A percentile compares a stretch with the other conserved stretches of the same genome.
phyloP scores from a whole-genome alignment of 108 stramenopile genomes.

The Nitzschia sp. region DNA sequence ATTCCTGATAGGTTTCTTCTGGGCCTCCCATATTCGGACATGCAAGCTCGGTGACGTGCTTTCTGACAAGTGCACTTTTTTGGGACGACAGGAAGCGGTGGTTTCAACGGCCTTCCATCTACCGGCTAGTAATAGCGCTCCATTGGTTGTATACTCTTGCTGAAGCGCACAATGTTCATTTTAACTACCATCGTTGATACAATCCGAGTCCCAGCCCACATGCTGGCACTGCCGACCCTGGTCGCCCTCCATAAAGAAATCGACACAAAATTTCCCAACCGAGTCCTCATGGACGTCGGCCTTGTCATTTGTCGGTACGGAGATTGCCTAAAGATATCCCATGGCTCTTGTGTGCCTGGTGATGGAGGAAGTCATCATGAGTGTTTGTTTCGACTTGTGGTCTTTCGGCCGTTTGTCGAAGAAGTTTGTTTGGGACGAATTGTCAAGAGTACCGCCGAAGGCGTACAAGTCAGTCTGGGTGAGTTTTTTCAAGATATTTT shows the following conservation, averaged over 20 bases:
- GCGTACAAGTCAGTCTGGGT: constrained; percentile 74
- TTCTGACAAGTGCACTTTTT: too few relatives aligned
- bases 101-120: too few relatives aligned
- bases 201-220: constrained; percentile 71
- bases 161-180: constrained; percentile 89
- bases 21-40: too few relatives aligned
- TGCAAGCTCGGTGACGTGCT: too few relatives aligned
- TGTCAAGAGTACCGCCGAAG: constrained; percentile 64
- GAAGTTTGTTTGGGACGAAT: constrained; percentile 84
- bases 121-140: too few relatives aligned
- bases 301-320: constrained; percentile 83
- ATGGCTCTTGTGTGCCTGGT: constrained; percentile 75
- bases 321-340: constrained; percentile 57
- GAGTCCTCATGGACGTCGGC: constrained; percentile 83
- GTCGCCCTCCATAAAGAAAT: constrained; percentile 71
- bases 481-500: constrained; percentile 86
- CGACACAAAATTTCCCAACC: constrained; percentile 78
- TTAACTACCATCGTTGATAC: constrained; percentile 71
- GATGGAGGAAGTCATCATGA: constrained; percentile 87
- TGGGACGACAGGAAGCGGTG: too few relatives aligned
- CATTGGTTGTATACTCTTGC: too few relatives aligned
- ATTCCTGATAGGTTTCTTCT: too few relatives aligned
- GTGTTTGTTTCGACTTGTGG: constrained; percentile 72
- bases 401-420: constrained; percentile 91
- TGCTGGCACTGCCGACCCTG: constrained; percentile 62